Evolutionary conservation across 352 stramenopile genomes (phyloP), one percentile per base, ranked within the genome.

Genomic region (Globisporangium cystogenes): DNA sequence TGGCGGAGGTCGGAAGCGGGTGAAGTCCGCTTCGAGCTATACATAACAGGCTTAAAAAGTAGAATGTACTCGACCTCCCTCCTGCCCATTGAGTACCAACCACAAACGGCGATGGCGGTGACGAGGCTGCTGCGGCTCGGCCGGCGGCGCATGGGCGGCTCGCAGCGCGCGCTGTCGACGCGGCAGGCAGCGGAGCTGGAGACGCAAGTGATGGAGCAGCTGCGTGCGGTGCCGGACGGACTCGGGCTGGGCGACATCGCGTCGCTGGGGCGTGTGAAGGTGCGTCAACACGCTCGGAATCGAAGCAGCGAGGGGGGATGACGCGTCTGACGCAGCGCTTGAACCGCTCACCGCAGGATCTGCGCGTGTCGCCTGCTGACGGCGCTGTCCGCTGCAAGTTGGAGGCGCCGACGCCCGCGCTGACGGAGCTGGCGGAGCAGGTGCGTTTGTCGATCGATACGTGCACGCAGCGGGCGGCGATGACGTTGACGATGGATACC

Each of bases 251-350:
- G 76, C 49, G 69, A 92, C 48, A 87, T 94, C 37, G 76, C 87
- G 23, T 70, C 81, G 10, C 60, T 87, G 31, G 81, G 84, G n/a
- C 79, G 76, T 48, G 72, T 94, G 48, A 94, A 94, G 68, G 82
- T 90, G 48, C 21, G 64, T 37, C 21, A 4, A 11, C 14, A 18
- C 21, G 39, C 24, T 57, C 37, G 8, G 11, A 23, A 23, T 37
- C 5, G 33, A 39, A 39, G 11, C 8, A 39, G 33, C 12, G 18
- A 12, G 29, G 29, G 29, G 12, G 29, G 10, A 35, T 12, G 29
- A 8, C 29, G 29, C 33, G 33, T 16, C 12, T 11, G 14, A 5
- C 33, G 4, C 3, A 39, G 1, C 12, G 14, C 14, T 12, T 39
- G 33, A 18, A 16, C 20, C 1, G 8, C 40, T 24, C n/a, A n/a